Conservation (phyloP, 1,284 basidiomycete genomes). For the Microbotryomycetes sp. region DNA sequence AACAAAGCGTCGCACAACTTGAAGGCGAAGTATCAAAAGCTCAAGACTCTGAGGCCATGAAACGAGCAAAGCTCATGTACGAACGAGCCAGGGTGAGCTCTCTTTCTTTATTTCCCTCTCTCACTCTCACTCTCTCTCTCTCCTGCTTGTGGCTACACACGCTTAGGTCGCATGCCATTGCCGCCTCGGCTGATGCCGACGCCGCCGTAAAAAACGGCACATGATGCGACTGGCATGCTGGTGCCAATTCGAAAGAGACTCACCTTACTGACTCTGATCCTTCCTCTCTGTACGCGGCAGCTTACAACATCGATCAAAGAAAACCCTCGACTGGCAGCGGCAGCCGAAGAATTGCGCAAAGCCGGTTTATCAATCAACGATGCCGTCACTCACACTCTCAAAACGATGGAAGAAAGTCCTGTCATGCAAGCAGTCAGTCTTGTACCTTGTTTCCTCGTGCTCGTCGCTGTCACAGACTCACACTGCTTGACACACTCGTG, state of each 20-base stretch:
- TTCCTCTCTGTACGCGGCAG: constrained; percentile 47
- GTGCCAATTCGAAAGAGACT: background rate
- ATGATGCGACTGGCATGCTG: background rate
- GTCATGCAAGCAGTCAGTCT: constrained; percentile 68
- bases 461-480: background rate
- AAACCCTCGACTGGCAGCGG: constrained; percentile 83
- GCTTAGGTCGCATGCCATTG: background rate
- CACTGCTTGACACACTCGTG: background rate
- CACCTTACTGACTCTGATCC: background rate
- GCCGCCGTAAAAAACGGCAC: background rate
- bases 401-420: constrained; percentile 88
- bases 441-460: background rate
- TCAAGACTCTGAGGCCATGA: constrained; percentile 96
- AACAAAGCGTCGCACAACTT: constrained; percentile 93
- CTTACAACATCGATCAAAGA: constrained; percentile 91
- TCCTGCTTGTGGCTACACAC: background rate
- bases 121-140: background rate
- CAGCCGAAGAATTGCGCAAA: constrained; percentile 82
- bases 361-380: constrained; percentile 88
- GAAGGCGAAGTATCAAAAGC: constrained; percentile 96
- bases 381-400: constrained; percentile 83
- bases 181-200: background rate
- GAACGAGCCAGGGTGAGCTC: constrained; percentile 79
- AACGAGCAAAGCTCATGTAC: constrained; percentile 79
- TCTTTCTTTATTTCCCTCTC: background rate